Conservation (phyloP, 306 rosid genomes). For the Ormosia emarginata region DNA sequence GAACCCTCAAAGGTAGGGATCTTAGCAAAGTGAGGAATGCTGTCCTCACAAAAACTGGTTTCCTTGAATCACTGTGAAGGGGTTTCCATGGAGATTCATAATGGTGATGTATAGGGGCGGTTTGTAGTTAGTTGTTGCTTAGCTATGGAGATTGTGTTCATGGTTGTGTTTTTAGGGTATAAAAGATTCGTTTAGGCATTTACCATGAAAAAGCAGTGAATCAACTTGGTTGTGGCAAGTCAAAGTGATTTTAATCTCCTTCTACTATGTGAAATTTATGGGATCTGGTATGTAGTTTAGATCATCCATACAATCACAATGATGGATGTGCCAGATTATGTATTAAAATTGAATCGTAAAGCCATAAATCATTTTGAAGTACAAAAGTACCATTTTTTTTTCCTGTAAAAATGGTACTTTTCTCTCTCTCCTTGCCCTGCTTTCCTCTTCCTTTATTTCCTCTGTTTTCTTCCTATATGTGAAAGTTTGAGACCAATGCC, state of each 20-base stretch:
- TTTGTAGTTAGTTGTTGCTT: conserved; percentile 6
- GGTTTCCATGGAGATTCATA: background rate
- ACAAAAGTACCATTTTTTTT: background rate
- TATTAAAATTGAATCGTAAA: conserved; percentile 1
- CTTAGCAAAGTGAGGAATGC: conserved; percentile 89
- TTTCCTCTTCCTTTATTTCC: background rate
- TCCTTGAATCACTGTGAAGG: conserved; percentile 61
- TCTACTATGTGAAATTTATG: background rate
- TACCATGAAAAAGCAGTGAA: conserved; percentile 13
- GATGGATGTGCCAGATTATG: background rate
- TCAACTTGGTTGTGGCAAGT: background rate
- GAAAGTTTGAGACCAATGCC: background rate
- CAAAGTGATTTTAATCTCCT: background rate
- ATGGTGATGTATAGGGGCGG: conserved; percentile 26
- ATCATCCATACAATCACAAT: background rate
- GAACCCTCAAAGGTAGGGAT: conserved; percentile 93
- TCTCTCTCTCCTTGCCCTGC: background rate
- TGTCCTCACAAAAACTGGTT: conserved; percentile 76
- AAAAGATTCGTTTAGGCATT: conserved; percentile 8
- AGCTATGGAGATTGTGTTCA: conserved; percentile 16
- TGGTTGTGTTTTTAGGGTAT: conserved; percentile 6
- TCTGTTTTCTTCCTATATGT: background rate
- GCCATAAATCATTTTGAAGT: background rate
- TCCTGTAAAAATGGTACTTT: too few relatives aligned
- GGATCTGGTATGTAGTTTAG: background rate